These are phyloP conservation scores for Mycena maculata DNA, from an alignment of 768 basidiomycete genomes.

Conservation along the genomic window DNA sequence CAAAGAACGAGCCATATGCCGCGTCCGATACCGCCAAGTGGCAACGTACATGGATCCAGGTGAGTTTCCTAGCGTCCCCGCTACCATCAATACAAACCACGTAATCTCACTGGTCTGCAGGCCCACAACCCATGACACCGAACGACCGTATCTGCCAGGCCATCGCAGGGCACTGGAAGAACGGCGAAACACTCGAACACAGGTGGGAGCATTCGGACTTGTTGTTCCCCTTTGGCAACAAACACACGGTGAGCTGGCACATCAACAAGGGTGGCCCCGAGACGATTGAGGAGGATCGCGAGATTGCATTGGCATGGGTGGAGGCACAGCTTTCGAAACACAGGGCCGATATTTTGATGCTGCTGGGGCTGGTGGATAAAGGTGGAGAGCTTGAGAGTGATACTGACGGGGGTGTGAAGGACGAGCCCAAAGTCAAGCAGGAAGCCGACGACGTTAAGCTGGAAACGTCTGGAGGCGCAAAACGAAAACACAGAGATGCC, in stretches of 20 bases:
- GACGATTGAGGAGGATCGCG: constrained; percentile 6
- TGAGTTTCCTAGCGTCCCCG: neutral
- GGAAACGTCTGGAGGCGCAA: neutral
- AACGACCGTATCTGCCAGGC: constrained; percentile 25
- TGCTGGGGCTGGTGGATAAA: constrained; percentile 10
- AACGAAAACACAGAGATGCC: neutral
- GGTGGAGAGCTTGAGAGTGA: neutral
- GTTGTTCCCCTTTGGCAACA: constrained; percentile 29
- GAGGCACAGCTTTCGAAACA: neutral
- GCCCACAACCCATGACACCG: constrained; percentile 5
- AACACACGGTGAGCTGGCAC: constrained; percentile 25
- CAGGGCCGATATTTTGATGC: constrained; percentile 3
- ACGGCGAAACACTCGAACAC: constrained; percentile 14
- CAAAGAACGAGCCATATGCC: constrained; percentile 26
- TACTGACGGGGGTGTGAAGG: neutral
- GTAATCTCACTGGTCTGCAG: neutral
- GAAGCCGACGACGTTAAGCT: neutral
- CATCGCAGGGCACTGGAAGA: constrained; percentile 22
- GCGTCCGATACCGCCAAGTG: constrained; percentile 27
- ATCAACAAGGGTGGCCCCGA: constrained; percentile 18
- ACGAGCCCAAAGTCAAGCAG: neutral
- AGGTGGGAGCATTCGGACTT: constrained; percentile 15
- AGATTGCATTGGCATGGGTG: constrained; percentile 19
- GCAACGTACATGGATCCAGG: constrained; percentile 29
- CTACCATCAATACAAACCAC: neutral